Base-by-base conservation (phyloP, 2,329 filamentous ascomycete genomes). In the Colletotrichum magnum region DNA sequence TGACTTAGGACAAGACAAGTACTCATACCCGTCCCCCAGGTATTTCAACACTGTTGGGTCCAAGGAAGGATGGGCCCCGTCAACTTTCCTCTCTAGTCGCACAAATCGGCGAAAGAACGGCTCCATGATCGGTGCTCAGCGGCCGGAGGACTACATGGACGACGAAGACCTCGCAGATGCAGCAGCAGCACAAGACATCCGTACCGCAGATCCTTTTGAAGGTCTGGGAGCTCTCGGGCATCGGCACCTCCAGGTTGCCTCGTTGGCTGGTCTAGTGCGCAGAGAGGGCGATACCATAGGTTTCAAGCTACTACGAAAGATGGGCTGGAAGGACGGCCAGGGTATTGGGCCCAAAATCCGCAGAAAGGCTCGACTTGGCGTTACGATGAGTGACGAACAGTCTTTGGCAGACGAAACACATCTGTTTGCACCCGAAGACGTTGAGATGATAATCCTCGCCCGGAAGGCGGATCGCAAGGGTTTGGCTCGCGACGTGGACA, bases 11-110 rank as follows among this genome's bases (percentile, higher is more conserved):
- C 73, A 74, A 76, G 73, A 69, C 74, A 43, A 15, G 13, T 43
- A 75, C 76, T 67, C 69, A 76, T 68, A 73, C 74, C 75, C 79
- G 77, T 81, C 77, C 72, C 32, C 16, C 79, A 95, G 94, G 74
- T 98, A 98, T 82, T 98, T 96, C 83, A 99, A 99, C 79, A 97
- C 95, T 5, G 96, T 98, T 74, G 96, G 96, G 61, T 98, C 95
- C 65, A 98, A 98, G 81, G 95, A 99, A 85, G 96, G 96, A 83
- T 99, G 95, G 95, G 92, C 94, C 0, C 96, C 96, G 2, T 91
- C 94, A 24, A 92, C 93, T 0, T 99, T 98, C 79, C 91, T 97
- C 10, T 98, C 95, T 6, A 98, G 95, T 59, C 92, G 96, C 26
- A 84, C 89, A 47, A 94, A 93, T 75, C 92, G 94, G 64, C 90